Percentiles rank a stretch among this genome's conserved stretches.
These are phyloP conservation scores for Citrus mangshanensis DNA, from an alignment of 345 rosid species.

Conservation along the genomic window DNA sequence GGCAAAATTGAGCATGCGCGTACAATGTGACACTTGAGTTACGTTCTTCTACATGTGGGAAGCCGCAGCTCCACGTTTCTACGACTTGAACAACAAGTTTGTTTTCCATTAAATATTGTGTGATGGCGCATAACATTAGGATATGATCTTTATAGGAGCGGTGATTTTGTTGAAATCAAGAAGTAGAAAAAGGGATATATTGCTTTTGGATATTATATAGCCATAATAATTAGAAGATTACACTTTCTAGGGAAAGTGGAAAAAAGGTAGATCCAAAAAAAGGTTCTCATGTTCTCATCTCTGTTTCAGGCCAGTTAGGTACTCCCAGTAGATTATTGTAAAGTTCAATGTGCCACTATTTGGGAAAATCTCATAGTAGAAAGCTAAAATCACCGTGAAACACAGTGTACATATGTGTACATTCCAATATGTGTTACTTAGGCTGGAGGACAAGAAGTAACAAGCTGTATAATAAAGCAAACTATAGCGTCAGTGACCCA, in stretches of 20 bases:
- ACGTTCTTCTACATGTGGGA: slow-evolving; percentile 3
- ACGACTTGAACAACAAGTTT: not conserved
- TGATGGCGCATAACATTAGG: not conserved
- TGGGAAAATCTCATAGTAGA: not conserved
- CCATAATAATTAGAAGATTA: not conserved
- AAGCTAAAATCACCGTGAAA: not conserved
- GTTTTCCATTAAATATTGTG: not conserved
- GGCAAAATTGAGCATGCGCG: not conserved
- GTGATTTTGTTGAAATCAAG: not conserved
- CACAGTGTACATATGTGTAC: too few species aligned
- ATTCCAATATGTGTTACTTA: not conserved
- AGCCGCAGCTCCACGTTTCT: slow-evolving; percentile 9
- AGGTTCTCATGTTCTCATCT: not conserved
- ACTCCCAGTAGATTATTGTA: not conserved
- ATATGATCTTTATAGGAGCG: not conserved
- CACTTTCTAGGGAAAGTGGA: not conserved
- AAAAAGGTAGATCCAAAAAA: not conserved
- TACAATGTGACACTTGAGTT: not conserved
- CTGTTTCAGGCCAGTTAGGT: not conserved
- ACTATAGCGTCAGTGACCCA: not conserved
- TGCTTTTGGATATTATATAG: not conserved
- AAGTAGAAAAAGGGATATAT: not conserved
- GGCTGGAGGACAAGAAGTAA: not conserved
- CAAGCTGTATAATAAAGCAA: not conserved
- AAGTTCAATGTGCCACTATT: not conserved